Percentiles rank a stretch among this genome's conserved stretches.
These are phyloP conservation scores for Phialemonium atrogriseum DNA, from an alignment of 2,329 filamentous ascomycete genomes.

Conservation along the genomic window DNA sequence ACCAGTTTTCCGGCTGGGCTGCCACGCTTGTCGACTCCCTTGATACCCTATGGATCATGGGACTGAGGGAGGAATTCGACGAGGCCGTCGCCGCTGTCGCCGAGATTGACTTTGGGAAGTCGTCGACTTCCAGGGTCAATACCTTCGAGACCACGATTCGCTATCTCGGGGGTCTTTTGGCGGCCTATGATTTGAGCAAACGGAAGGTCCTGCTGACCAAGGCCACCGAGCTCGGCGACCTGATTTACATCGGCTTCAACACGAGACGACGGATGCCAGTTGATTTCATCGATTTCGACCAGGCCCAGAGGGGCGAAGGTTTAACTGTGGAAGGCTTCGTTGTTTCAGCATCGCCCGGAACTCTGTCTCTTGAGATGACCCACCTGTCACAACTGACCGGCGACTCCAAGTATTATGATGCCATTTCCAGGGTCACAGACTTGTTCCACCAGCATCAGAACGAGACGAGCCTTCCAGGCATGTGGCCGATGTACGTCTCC, in stretches of 20 bases:
- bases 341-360: slow-evolving; percentile 43
- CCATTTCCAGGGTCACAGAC: slow-evolving; percentile 59
- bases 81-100: slow-evolving; percentile 51
- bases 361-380: slow-evolving; percentile 64
- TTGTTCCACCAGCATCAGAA: slow-evolving; percentile 54
- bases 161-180: slow-evolving; percentile 60
- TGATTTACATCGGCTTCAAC: slow-evolving; percentile 37
- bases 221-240: slow-evolving; percentile 34
- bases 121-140: slow-evolving; percentile 43
- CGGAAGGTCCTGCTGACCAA: slow-evolving; percentile 31
- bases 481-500: slow-evolving; percentile 62
- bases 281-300: slow-evolving; percentile 36
- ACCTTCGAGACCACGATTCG: slow-evolving; percentile 66
- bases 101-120: slow-evolving; percentile 52
- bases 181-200: slow-evolving; percentile 60
- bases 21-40: slow-evolving; percentile 60
- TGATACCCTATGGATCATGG: slow-evolving; percentile 69
- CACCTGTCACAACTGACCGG: slow-evolving; percentile 63
- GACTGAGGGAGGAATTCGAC: slow-evolving; percentile 55
- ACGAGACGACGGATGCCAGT: slow-evolving; percentile 36
- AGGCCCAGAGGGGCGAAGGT: slow-evolving; percentile 26
- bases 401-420: slow-evolving; percentile 66
- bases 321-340: slow-evolving; percentile 26
- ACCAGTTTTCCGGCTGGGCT: slow-evolving; percentile 59
- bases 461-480: slow-evolving; percentile 57